Base-by-base conservation (phyloP, 2,329 filamentous ascomycete species). In the Dactylellina parvicollis region DNA sequence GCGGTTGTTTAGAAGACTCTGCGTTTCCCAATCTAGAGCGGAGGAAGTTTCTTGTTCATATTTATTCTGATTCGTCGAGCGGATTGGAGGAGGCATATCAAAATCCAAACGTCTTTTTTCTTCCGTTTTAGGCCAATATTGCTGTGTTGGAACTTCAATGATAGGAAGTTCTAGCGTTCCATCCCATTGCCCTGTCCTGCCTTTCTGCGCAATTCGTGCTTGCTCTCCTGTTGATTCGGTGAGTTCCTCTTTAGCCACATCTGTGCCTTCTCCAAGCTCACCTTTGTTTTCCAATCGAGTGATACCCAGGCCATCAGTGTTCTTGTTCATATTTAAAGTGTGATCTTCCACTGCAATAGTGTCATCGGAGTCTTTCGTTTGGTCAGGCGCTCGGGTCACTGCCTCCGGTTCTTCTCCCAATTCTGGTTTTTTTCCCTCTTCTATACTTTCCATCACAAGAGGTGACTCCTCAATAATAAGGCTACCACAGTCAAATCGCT, bases 71-170 rank as follows among this genome's bases (percentile, higher is more conserved):
- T 28, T 36, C 28, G 66, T 24, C 4, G 32, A 22, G n/a, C 38
- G 42, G 9, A 10, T 36, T 1, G 57, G 66, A 1, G 66, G 56
- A 14, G 57, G 66, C 66, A 71, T 71, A 40, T 59, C 24, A 18
- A n/a, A 30, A 8, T 54, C 18, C 30, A 1, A 10, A 14, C 12
- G 3, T 38, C 3, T 38, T 9, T 14, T 38, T 30, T n/a, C 34
- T 12, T n/a, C 24, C 18, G 10, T 24, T n/a, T n/a, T 12, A 12
- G 30, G 47, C 12, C 28, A n/a, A n/a, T n/a, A n/a, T n/a, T n/a
- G n/a, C n/a, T n/a, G n/a, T n/a, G n/a, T n/a, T n/a, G n/a, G n/a
- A n/a, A n/a, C n/a, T n/a, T n/a, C n/a, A n/a, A n/a, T n/a, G n/a
- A n/a, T n/a, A n/a, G n/a, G n/a, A n/a, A n/a, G n/a, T n/a, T n/a